A percentile compares a stretch with the other conserved stretches of the same genome.
These are phyloP conservation scores for Apiospora rasikravindrae DNA, from an alignment of 2,329 filamentous ascomycete genomes.

Conservation along the genomic window DNA sequence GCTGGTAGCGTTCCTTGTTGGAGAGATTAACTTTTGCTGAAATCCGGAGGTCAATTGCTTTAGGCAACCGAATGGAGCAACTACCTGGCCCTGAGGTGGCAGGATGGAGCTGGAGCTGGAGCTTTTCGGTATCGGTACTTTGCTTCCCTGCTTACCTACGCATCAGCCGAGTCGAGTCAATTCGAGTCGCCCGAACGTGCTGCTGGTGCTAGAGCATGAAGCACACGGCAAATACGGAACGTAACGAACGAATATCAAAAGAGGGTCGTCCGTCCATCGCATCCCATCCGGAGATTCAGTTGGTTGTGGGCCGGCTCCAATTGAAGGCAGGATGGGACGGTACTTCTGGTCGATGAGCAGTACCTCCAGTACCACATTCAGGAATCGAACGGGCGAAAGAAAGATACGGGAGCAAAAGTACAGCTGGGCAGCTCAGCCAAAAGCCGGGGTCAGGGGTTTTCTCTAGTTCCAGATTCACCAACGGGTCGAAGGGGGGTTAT, in stretches of 20 bases:
- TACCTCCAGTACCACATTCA: not conserved
- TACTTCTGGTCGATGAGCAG: not conserved
- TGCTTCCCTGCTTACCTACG: not conserved
- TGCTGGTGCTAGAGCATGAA: not conserved
- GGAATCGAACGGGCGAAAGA: not conserved
- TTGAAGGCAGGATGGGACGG: not conserved
- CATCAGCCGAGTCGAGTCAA: not conserved
- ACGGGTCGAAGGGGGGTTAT: conserved; percentile 16
- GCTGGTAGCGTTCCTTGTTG: not conserved
- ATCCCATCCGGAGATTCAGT: conserved; percentile 9
- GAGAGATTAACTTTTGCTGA: not conserved
- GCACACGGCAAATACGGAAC: conserved; percentile 20
- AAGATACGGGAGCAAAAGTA: not conserved
- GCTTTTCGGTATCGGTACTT: not conserved
- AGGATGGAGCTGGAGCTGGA: not conserved
- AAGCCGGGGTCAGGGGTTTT: conserved; percentile 17
- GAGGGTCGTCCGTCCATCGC: conserved; percentile 9
- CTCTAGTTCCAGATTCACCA: conserved; percentile 17
- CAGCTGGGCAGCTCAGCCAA: not conserved
- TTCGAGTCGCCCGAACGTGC: not conserved
- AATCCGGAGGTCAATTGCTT: conserved; percentile 1
- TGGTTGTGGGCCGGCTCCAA: not conserved
- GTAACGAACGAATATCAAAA: conserved; percentile 15
- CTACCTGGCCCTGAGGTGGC: too few species aligned
- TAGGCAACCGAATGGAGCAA: not conserved